A percentile compares a stretch with the other conserved stretches of the same genome.
Conservation (phyloP, 129 eudicot species). For the Sambucus nigra region DNA sequence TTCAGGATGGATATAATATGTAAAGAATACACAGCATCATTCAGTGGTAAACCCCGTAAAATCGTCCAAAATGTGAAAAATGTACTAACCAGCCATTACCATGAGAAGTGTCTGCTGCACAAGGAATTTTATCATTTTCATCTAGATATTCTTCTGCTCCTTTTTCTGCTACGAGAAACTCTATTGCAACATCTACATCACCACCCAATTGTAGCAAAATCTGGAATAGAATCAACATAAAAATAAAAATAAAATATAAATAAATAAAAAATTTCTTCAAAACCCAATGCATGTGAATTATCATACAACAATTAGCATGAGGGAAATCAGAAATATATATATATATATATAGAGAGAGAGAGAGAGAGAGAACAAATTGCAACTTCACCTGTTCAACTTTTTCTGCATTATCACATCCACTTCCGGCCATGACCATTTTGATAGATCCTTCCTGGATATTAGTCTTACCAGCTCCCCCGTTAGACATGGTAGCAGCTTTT, state of each 20-base stretch:
- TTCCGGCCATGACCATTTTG: conserved; percentile 65
- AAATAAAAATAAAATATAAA: not conserved
- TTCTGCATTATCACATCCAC: conserved; percentile 59
- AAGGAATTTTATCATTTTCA: conserved; percentile 23
- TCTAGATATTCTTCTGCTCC: conserved; percentile 31
- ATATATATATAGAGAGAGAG: not conserved
- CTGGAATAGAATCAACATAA: conserved; percentile 23
- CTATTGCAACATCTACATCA: conserved; percentile 78
- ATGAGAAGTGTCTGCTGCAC: conserved; percentile 27
- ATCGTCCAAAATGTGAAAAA: conserved; percentile 16
- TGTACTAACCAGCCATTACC: conserved; percentile 52
- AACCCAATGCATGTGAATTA: not conserved
- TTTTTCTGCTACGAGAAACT: conserved; percentile 69
- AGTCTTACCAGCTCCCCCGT: conserved; percentile 23
- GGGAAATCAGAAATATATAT: not conserved
- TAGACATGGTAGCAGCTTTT: conserved; percentile 34
- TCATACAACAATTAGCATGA: no score
- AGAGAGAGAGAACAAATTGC: not conserved
- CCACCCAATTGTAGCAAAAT: conserved; percentile 60
- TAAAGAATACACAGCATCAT: conserved; percentile 2
- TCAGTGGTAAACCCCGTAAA: conserved; percentile 1
- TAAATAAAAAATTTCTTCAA: not conserved
- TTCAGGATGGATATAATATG: not conserved
- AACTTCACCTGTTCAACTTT: conserved; percentile 59
- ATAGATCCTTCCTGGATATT: conserved; percentile 30